These are phyloP conservation scores for Boletus subparvulus DNA, from an alignment of 768 basidiomycete species.

Conservation along the genomic window DNA sequence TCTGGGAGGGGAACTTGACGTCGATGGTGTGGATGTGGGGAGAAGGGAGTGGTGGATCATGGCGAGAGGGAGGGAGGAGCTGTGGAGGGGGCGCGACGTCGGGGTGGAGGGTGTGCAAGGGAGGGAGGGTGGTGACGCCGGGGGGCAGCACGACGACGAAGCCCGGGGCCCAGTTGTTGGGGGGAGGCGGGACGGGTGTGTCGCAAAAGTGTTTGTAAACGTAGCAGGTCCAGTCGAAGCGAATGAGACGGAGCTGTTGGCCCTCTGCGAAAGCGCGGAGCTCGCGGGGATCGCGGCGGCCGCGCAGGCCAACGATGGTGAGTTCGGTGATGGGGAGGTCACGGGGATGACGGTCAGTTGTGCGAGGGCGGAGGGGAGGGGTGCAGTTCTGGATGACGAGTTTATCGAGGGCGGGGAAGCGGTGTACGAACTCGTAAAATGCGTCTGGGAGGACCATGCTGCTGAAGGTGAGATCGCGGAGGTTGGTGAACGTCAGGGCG, in stretches of 20 bases:
- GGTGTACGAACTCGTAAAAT: constrained; percentile 37
- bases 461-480: constrained; percentile 39
- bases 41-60: constrained; percentile 20
- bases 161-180: constrained; percentile 16
- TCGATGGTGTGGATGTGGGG: constrained; percentile 30
- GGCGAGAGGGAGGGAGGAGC: constrained; percentile 5
- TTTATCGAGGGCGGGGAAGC: constrained; percentile 36
- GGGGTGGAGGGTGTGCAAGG: constrained; percentile 11
- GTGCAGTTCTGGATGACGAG: constrained; percentile 45
- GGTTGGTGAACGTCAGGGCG: constrained; percentile 30
- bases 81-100: background rate
- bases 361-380: constrained; percentile 18
- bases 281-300: constrained; percentile 24
- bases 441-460: constrained; percentile 37
- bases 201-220: constrained; percentile 34
- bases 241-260: constrained; percentile 38
- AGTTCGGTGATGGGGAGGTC: constrained; percentile 44
- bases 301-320: constrained; percentile 38
- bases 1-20: constrained; percentile 32
- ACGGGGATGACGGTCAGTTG: constrained; percentile 28
- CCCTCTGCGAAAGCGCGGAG: constrained; percentile 38
- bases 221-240: constrained; percentile 43
- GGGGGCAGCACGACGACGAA: constrained; percentile 9
- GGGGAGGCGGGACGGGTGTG: background rate
- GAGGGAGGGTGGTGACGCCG: constrained; percentile 3